Evolutionary conservation across 106 monocot species (phyloP).

Genomic region (Dendrobium officinale): DNA sequence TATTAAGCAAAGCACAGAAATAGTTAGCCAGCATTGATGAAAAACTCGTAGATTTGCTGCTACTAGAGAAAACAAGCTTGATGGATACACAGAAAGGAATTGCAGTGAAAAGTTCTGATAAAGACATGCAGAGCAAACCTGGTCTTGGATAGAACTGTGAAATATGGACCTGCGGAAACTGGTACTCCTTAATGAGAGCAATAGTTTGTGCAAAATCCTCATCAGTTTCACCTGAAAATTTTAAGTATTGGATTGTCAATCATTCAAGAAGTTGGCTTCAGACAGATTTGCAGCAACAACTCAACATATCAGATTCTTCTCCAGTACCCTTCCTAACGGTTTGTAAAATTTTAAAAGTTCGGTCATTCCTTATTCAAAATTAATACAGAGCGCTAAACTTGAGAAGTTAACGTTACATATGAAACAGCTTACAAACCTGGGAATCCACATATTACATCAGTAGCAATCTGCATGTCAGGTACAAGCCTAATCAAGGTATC

Average conservation of each 20-base stretch:
- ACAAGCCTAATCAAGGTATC: constrained; percentile 79
- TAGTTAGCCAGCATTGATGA: neutral
- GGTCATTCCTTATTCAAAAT: neutral
- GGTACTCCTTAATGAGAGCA: constrained; percentile 83
- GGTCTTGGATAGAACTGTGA: constrained; percentile 99
- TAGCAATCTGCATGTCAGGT: constrained; percentile 97
- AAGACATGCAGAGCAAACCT: constrained; percentile 35
- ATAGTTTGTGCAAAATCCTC: constrained; percentile 85
- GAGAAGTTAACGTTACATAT: neutral
- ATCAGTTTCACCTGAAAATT: constrained; percentile 77
- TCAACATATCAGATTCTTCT: neutral
- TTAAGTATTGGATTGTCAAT: neutral
- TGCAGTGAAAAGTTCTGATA: neutral
- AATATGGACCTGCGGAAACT: constrained; percentile 95
- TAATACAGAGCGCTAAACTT: neutral
- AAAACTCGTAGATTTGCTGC: neutral
- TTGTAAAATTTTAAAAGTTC: neutral
- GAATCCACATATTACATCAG: constrained; percentile 98
- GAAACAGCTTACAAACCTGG: constrained; percentile 44
- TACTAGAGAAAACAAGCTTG: neutral
- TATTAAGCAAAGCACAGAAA: neutral
- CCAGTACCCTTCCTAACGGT: neutral
- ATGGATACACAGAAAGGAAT: neutral
- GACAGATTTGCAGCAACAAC: neutral
- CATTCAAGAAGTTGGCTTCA: neutral